phyloP scores from a whole-genome alignment of 192 early-diverging fungal genomes.

The Chytriomyces sp. region DNA sequence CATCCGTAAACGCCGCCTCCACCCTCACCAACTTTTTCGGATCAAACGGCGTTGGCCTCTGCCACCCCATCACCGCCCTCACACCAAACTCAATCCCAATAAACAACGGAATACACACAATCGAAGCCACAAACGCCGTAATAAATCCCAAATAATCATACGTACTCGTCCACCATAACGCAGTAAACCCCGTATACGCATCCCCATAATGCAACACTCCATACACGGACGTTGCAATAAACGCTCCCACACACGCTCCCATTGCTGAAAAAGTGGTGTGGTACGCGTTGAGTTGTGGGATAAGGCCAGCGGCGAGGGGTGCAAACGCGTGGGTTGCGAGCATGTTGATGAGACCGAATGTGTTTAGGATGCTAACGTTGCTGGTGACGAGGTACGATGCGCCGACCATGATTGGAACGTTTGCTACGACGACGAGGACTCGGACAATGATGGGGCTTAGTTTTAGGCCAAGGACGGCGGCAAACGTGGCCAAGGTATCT shows the following conservation, averaged over 20 bases:
- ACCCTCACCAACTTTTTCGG: neutral
- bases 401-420: conserved; percentile 47
- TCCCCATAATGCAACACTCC: conserved; percentile 27
- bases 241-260: conserved; percentile 44
- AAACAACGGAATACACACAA: conserved; percentile 39
- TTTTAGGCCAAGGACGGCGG: conserved; percentile 27
- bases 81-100: conserved; percentile 36
- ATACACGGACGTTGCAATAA: conserved; percentile 40
- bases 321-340: conserved; percentile 36
- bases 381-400: conserved; percentile 28
- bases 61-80: conserved; percentile 23
- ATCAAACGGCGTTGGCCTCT: neutral
- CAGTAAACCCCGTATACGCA: conserved; percentile 33
- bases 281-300: conserved; percentile 36
- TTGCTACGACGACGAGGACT: conserved; percentile 42
- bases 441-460: conserved; percentile 27
- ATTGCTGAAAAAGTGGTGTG: conserved; percentile 38
- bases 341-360: conserved; percentile 49
- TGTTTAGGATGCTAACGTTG: conserved; percentile 40
- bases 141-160: conserved; percentile 48
- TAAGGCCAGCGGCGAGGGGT: conserved; percentile 49
- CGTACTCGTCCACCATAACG: conserved; percentile 37
- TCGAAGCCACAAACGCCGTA: conserved; percentile 36
- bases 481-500: conserved; percentile 42
- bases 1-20: neutral